Conservation (phyloP, 768 basidiomycete genomes). For the Phlegmacium glaucopus region DNA sequence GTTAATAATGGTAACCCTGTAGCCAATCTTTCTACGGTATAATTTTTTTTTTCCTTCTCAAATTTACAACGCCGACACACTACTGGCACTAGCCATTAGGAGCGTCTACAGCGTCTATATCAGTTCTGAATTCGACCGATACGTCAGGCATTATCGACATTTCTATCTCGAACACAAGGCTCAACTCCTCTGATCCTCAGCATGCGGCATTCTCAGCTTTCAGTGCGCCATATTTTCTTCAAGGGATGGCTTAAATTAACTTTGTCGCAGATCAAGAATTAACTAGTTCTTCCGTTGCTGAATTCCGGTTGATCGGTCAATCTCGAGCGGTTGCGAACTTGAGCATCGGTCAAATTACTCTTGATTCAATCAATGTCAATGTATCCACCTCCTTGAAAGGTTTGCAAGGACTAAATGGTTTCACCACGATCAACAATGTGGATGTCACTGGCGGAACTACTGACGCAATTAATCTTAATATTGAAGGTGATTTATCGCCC, state of each 20-base stretch:
- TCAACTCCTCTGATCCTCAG: constrained; percentile 44
- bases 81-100: constrained; percentile 45
- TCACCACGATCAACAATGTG: constrained; percentile 52
- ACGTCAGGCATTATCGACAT: constrained; percentile 67
- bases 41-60: not conserved
- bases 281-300: constrained; percentile 42
- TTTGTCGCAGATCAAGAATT: constrained; percentile 46
- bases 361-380: constrained; percentile 70
- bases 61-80: not conserved
- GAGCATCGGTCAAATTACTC: constrained; percentile 62
- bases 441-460: constrained; percentile 65
- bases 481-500: constrained; percentile 42
- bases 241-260: not conserved
- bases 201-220: constrained; percentile 55
- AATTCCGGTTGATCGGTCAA: constrained; percentile 58
- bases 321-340: constrained; percentile 58
- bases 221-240: constrained; percentile 32
- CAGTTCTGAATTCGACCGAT: constrained; percentile 46
- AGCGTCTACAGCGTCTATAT: constrained; percentile 59
- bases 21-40: constrained; percentile 58
- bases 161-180: constrained; percentile 48
- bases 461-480: constrained; percentile 55
- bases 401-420: constrained; percentile 55
- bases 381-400: constrained; percentile 61
- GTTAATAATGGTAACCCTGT: constrained; percentile 47